Evolutionary conservation across 208 protist species (phyloP).

Genomic region (Wallacemonas sp.): DNA sequence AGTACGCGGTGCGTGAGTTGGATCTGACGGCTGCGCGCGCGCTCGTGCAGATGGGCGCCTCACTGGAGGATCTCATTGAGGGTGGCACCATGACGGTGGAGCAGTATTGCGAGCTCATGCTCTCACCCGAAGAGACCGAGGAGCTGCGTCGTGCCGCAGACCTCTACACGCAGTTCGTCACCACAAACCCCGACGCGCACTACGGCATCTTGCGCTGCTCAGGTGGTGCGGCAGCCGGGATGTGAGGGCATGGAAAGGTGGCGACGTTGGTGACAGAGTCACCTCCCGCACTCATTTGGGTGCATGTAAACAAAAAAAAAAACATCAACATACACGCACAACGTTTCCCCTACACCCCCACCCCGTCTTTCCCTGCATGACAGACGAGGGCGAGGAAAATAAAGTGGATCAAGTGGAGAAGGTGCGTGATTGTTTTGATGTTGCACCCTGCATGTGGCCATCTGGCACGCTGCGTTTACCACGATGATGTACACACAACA

Average conservation of each 20-base stretch:
- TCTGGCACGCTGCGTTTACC: too few relatives aligned
- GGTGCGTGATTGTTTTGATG: too few relatives aligned
- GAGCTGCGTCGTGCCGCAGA: slow-evolving; percentile 29
- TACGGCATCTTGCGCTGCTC: slow-evolving; percentile 44
- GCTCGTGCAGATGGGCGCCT: slow-evolving; percentile 53
- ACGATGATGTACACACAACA: too few relatives aligned
- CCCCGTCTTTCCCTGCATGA: too few relatives aligned
- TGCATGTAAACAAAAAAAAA: not conserved
- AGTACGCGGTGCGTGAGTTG: slow-evolving; percentile 43
- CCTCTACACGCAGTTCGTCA: slow-evolving; percentile 17
- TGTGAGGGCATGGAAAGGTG: not conserved
- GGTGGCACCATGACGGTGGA: slow-evolving; percentile 43
- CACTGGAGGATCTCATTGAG: slow-evolving; percentile 37
- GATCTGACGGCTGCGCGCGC: slow-evolving; percentile 36
- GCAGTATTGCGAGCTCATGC: slow-evolving; percentile 30
- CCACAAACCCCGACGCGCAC: slow-evolving; percentile 36
- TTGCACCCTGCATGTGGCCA: too few relatives aligned
- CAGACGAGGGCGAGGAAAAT: too few relatives aligned
- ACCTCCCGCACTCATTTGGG: not conserved
- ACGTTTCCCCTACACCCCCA: too few relatives aligned
- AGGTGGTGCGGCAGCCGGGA: not conserved
- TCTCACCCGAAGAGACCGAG: slow-evolving; percentile 29
- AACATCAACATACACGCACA: too few relatives aligned
- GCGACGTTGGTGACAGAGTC: not conserved
- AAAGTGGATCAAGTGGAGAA: too few relatives aligned